These are phyloP conservation scores for Papilionanthe hybrid DNA, from an alignment of 116 monocot species.

Conservation along the genomic window DNA sequence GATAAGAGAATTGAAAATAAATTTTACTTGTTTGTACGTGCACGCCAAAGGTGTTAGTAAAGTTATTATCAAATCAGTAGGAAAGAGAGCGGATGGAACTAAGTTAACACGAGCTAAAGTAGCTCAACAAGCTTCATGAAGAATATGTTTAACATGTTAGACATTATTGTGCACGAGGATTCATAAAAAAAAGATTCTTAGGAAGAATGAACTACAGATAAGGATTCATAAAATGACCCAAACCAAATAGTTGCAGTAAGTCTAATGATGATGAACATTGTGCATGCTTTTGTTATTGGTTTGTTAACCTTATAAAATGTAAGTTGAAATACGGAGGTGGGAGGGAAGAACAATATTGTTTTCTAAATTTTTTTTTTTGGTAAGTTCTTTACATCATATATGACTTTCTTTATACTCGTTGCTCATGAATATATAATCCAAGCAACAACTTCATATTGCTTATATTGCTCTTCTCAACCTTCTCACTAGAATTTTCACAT, in stretches of 20 bases:
- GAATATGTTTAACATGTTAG: background rate
- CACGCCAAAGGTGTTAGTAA: background rate
- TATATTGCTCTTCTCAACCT: background rate
- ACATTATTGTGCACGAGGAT: background rate
- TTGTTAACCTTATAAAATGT: background rate
- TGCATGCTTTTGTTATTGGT: too few species aligned
- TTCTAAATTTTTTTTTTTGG: background rate
- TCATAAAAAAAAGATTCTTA: background rate
- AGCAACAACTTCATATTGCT: background rate
- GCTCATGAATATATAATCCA: background rate
- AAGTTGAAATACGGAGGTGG: background rate
- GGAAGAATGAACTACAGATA: background rate
- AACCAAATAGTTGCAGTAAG: too few species aligned
- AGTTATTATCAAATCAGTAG: background rate
- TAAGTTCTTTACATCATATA: background rate
- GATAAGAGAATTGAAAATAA: background rate
- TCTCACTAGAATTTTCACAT: background rate
- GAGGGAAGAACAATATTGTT: background rate
- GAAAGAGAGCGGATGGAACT: background rate
- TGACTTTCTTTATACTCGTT: background rate
- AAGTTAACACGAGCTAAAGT: background rate
- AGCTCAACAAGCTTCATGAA: background rate
- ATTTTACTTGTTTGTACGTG: background rate
- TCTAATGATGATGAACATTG: too few species aligned
- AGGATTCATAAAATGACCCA: background rate